A percentile compares a stretch with the other conserved stretches of the same genome.
Evolutionary conservation across 305 asterid genomes (phyloP).

Genomic region (Caryopteris hybrid): DNA sequence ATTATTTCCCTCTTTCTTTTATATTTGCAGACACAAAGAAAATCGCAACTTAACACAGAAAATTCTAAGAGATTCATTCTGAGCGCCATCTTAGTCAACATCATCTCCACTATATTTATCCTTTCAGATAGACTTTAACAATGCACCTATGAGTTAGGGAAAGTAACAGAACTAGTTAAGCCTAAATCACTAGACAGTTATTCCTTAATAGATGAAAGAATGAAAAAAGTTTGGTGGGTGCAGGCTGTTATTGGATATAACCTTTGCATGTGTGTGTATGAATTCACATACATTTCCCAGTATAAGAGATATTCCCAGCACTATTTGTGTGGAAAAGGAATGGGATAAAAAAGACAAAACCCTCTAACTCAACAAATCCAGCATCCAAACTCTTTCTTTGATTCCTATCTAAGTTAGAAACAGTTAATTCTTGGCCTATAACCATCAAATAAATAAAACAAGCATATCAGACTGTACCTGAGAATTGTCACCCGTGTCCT

Average conservation of each 20-base stretch:
- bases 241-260: background rate
- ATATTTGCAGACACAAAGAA: background rate
- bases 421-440: background rate
- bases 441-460: background rate
- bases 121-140: background rate
- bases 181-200: background rate
- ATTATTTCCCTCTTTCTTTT: background rate
- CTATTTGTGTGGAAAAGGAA: background rate
- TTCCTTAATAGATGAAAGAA: background rate
- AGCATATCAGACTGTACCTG: conserved; percentile 44
- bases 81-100: background rate
- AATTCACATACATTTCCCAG: background rate
- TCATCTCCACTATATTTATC: background rate
- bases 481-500: conserved; percentile 51
- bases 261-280: background rate
- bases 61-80: background rate
- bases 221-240: background rate
- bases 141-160: background rate
- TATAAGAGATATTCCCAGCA: background rate
- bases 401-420: background rate
- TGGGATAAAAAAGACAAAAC: background rate
- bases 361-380: background rate
- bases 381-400: background rate
- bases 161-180: background rate
- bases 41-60: background rate